phyloP scores from a whole-genome alignment of 1,139 yeast genomes.

The Magnusiomyces sp. region DNA sequence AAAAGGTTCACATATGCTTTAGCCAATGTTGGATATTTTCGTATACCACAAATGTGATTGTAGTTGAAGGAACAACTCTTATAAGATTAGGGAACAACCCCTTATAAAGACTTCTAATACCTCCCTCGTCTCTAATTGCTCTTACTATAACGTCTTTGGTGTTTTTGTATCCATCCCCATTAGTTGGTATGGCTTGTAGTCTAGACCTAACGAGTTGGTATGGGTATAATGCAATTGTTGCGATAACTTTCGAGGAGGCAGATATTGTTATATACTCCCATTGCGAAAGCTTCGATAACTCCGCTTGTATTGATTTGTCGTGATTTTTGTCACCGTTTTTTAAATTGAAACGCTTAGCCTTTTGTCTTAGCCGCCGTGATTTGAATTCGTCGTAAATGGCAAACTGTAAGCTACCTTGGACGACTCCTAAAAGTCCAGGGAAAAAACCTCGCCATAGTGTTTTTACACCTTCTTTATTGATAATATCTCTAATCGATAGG shows the following conservation, averaged over 20 bases:
- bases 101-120: conserved; percentile 59
- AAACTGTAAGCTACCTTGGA: conserved; percentile 84
- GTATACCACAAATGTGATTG: conserved; percentile 74
- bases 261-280: conserved; percentile 55
- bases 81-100: conserved; percentile 76
- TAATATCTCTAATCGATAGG: conserved; percentile 2
- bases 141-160: conserved; percentile 13
- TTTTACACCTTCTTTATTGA: conserved; percentile 49
- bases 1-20: not conserved
- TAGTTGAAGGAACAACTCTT: conserved; percentile 82
- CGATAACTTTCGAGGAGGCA: conserved; percentile 57
- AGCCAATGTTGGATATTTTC: conserved; percentile 43
- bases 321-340: not conserved
- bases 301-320: not conserved
- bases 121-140: conserved; percentile 35
- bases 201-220: conserved; percentile 75
- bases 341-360: no score
- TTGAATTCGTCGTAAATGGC: conserved; percentile 57
- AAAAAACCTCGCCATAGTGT: conserved; percentile 79
- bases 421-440: conserved; percentile 76
- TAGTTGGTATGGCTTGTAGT: conserved; percentile 39
- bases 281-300: not conserved
- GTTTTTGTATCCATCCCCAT: conserved; percentile 22
- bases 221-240: conserved; percentile 71
- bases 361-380: conserved; percentile 34